These are phyloP conservation scores for Phytophthora tubulina DNA, from an alignment of 352 stramenopile genomes.

Conservation along the genomic window DNA sequence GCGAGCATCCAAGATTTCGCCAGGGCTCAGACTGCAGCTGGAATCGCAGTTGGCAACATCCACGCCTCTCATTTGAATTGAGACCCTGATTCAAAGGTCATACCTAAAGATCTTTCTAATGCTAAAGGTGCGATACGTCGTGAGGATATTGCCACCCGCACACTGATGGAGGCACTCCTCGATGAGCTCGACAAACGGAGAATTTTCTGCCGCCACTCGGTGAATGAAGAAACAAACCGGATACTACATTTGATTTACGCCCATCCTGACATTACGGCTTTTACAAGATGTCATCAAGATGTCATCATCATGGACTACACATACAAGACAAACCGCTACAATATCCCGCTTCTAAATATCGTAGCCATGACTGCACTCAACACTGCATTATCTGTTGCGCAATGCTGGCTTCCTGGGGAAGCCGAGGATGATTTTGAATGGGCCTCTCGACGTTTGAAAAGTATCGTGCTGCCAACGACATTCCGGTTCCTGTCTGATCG, in stretches of 20 bases:
- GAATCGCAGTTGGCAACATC: background rate
- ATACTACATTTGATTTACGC: constrained; percentile 22
- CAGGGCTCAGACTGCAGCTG: background rate
- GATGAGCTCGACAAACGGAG: background rate
- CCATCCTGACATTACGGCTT: constrained; percentile 2
- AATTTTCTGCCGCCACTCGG: background rate
- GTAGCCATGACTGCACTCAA: constrained; percentile 10
- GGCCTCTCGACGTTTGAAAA: too few relatives aligned
- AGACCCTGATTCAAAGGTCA: background rate
- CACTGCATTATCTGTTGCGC: constrained; percentile 6
- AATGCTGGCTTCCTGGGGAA: constrained; percentile 15
- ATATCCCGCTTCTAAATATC: constrained; percentile 18
- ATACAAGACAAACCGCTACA: constrained; percentile 1
- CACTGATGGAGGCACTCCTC: background rate
- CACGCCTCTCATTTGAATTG: background rate
- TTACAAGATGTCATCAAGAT: constrained; percentile 2
- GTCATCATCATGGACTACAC: constrained; percentile 11
- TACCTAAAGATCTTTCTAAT: background rate
- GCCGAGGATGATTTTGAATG: background rate
- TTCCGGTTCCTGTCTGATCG: background rate
- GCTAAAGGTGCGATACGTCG: background rate
- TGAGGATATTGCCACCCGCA: background rate
- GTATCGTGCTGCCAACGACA: too few relatives aligned
- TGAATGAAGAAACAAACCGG: background rate
- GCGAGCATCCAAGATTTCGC: background rate